Conservation (phyloP, 1,284 basidiomycete species). For the Cutaneotrichosporon dermatis region DNA sequence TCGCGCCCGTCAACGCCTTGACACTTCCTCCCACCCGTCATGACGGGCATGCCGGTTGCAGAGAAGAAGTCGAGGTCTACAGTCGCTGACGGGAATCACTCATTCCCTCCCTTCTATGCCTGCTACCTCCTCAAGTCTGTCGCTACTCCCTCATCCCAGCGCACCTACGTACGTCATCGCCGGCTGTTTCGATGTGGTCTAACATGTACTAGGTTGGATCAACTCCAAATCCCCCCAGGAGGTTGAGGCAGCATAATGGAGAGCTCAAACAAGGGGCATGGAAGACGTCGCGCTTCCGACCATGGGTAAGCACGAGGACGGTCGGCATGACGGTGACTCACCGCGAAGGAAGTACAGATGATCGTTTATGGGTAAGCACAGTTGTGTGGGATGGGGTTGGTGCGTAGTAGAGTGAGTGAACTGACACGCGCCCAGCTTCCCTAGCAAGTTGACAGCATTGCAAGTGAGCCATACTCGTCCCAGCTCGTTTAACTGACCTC, state of each 20-base stretch:
- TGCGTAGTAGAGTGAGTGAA: too few species aligned
- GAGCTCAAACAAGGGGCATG: slow-evolving; percentile 68
- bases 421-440: slow-evolving; percentile 55
- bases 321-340: not conserved
- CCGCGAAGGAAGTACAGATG: slow-evolving; percentile 63
- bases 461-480: slow-evolving; percentile 28
- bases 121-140: slow-evolving; percentile 78
- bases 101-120: slow-evolving; percentile 74
- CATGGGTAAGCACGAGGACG: slow-evolving; percentile 58
- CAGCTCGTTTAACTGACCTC: not conserved
- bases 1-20: not conserved
- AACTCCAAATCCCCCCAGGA: slow-evolving; percentile 70
- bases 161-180: slow-evolving; percentile 53
- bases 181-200: not conserved
- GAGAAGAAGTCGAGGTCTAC: slow-evolving; percentile 39
- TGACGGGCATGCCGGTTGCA: too few species aligned
- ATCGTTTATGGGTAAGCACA: slow-evolving; percentile 61
- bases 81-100: slow-evolving; percentile 54
- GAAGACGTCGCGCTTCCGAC: slow-evolving; percentile 65
- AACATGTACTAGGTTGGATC: slow-evolving; percentile 63
- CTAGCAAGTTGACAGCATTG: slow-evolving; percentile 74
- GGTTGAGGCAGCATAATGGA: slow-evolving; percentile 82
- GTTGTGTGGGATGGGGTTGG: too few species aligned
- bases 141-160: slow-evolving; percentile 55
- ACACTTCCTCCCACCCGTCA: not conserved